Conservation (phyloP, 345 rosid genomes). For the Conringia planisiliqua region DNA sequence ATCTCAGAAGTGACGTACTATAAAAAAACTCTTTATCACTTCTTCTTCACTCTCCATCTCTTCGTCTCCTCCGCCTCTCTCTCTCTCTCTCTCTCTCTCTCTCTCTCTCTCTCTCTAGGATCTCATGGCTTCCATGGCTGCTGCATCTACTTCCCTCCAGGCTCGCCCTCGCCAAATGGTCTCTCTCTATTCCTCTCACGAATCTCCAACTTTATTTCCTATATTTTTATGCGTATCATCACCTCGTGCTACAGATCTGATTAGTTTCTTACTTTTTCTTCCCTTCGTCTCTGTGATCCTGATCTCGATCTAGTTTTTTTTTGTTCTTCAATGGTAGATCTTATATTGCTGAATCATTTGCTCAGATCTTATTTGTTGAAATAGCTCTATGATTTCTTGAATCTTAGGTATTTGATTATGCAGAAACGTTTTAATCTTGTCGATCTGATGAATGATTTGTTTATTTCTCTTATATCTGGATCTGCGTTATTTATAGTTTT, state of each 20-base stretch:
- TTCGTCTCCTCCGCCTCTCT: conserved; percentile 10
- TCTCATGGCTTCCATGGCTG: conserved; percentile 18
- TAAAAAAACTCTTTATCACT: not conserved
- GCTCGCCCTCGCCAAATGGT: conserved; percentile 17
- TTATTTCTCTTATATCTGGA: not conserved
- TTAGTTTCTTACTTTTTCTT: not conserved
- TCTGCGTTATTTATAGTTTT: too few relatives aligned
- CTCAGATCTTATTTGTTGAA: not conserved
- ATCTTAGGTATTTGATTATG: not conserved
- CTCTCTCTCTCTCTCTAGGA: not conserved
- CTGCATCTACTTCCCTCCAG: not conserved
- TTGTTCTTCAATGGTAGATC: not conserved
- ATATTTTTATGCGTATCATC: not conserved
- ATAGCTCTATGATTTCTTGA: not conserved
- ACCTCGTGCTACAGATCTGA: not conserved
- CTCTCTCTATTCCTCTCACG: not conserved
- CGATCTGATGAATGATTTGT: not conserved
- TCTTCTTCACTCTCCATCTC: not conserved
- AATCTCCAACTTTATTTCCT: not conserved
- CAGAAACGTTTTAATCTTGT: not conserved
- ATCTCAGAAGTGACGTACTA: conserved; percentile 14
- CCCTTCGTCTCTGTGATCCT: not conserved
- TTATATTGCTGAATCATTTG: not conserved
- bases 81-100: not conserved
- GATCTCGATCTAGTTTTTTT: conserved; percentile 18